Conservation (phyloP, 805 yeast genomes). For the Yamadazyma scolyti region DNA sequence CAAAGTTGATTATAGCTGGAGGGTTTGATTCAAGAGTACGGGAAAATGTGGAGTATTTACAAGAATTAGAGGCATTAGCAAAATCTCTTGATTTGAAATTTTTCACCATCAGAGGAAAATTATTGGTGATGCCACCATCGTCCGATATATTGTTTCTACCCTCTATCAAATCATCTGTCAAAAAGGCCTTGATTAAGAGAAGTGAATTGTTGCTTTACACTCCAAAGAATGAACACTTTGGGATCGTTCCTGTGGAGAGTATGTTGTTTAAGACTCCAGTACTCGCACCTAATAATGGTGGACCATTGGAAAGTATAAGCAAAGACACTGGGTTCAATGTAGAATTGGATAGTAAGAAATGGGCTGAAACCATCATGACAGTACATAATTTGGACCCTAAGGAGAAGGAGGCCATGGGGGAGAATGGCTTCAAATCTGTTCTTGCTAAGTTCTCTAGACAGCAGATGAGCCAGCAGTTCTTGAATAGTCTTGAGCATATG, state of each 20-base stretch:
- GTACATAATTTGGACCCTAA: conserved; percentile 19
- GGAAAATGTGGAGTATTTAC: conserved; percentile 73
- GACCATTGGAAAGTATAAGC: conserved; percentile 78
- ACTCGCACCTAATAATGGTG: conserved; percentile 84
- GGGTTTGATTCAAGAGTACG: conserved; percentile 78
- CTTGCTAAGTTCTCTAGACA: conserved; percentile 39
- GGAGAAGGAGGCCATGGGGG: conserved; percentile 22
- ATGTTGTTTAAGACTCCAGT: conserved; percentile 84
- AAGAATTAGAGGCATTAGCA: conserved; percentile 53
- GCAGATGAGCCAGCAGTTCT: conserved; percentile 38
- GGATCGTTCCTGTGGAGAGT: conserved; percentile 95
- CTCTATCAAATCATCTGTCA: conserved; percentile 64
- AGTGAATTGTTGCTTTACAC: conserved; percentile 75
- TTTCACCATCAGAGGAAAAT: conserved; percentile 41
- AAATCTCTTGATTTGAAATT: conserved; percentile 41
- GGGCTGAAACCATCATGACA: conserved; percentile 53
- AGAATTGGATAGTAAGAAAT: conserved; percentile 42
- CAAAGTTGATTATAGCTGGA: conserved; percentile 74
- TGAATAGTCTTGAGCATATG: conserved; percentile 11
- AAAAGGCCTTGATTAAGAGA: conserved; percentile 54
- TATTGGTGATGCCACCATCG: conserved; percentile 29
- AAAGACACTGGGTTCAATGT: conserved; percentile 65
- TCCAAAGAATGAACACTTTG: conserved; percentile 91
- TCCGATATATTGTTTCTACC: conserved; percentile 71
- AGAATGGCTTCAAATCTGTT: conserved; percentile 36